A percentile compares a stretch with the other conserved stretches of the same genome.
Conservation (phyloP, 2,329 filamentous ascomycete genomes). For the Talaromyces piceae region DNA sequence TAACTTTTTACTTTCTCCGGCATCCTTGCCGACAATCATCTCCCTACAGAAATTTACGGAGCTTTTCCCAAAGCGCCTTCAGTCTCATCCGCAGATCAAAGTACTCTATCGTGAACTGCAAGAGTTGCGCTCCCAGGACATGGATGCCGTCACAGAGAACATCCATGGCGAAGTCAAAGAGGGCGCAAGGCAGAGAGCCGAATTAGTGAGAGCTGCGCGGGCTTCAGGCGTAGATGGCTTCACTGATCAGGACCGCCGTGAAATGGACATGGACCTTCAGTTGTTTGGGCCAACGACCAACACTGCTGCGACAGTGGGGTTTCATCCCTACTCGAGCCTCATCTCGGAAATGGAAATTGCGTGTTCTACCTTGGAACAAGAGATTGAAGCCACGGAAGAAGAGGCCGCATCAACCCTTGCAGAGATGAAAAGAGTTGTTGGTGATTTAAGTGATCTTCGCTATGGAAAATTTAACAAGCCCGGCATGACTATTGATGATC, state of each 20-base stretch:
- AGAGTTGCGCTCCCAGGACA: conserved; percentile 59
- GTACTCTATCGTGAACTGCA: conserved; percentile 74
- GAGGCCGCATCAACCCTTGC: conserved; percentile 56
- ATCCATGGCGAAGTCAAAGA: conserved; percentile 32
- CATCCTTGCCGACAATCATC: conserved; percentile 64
- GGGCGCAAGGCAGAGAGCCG: conserved; percentile 31
- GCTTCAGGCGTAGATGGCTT: conserved; percentile 28
- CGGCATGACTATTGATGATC: conserved; percentile 48
- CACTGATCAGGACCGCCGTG: conserved; percentile 26
- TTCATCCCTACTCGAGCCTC: conserved; percentile 58
- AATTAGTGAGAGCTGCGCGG: conserved; percentile 27
- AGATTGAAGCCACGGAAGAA: conserved; percentile 58
- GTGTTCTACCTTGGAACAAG: conserved; percentile 56
- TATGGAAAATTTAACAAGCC: conserved; percentile 61
- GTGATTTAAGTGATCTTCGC: conserved; percentile 70
- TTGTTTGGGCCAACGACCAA: conserved; percentile 48
- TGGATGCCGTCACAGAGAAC: conserved; percentile 58
- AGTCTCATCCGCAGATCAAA: conserved; percentile 59
- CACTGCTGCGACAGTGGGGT: conserved; percentile 28
- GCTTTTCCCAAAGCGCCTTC: conserved; percentile 63
- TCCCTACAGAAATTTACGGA: conserved; percentile 68
- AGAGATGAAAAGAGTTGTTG: conserved; percentile 59
- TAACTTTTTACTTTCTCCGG: conserved; percentile 71
- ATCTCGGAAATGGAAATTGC: conserved; percentile 64
- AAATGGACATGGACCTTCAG: conserved; percentile 46